phyloP scores from a whole-genome alignment of 2,329 filamentous ascomycete species.

The Colletotrichum acutatum region DNA sequence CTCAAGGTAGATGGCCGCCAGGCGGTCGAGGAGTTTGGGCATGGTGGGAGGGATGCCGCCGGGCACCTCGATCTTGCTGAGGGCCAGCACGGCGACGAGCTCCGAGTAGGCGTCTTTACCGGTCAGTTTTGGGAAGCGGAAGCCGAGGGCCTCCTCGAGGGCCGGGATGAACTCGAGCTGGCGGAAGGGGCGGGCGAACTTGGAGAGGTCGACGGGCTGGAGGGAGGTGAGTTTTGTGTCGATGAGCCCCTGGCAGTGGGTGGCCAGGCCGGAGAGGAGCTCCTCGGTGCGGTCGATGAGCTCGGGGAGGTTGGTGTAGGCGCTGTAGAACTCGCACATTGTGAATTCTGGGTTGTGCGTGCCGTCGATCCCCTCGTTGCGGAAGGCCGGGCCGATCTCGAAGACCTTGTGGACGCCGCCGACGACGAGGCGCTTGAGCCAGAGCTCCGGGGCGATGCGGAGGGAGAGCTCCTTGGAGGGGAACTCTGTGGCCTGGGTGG shows the following conservation, averaged over 20 bases:
- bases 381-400: constrained; percentile 91
- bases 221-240: constrained; percentile 57
- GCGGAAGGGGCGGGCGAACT: constrained; percentile 67
- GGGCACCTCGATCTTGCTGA: constrained; percentile 73
- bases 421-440: constrained; percentile 91
- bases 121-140: constrained; percentile 73
- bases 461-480: constrained; percentile 77
- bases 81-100: constrained; percentile 62
- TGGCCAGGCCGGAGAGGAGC: constrained; percentile 71
- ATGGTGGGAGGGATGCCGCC: constrained; percentile 68
- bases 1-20: constrained; percentile 83
- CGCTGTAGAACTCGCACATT: constrained; percentile 96
- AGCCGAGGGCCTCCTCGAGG: constrained; percentile 75
- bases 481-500: constrained; percentile 82
- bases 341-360: constrained; percentile 98
- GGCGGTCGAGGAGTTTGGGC: constrained; percentile 80
- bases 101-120: constrained; percentile 65
- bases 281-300: constrained; percentile 81
- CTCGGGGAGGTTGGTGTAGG: constrained; percentile 80
- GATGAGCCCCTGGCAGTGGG: constrained; percentile 60
- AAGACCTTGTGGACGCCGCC: constrained; percentile 91
- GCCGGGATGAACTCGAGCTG: constrained; percentile 85
- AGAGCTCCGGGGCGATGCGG: constrained; percentile 92
- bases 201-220: constrained; percentile 57
- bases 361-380: constrained; percentile 90